Evolutionary conservation across 768 basidiomycete genomes (phyloP), one percentile per base, ranked within the genome.

Genomic region (Mycena rosella): DNA sequence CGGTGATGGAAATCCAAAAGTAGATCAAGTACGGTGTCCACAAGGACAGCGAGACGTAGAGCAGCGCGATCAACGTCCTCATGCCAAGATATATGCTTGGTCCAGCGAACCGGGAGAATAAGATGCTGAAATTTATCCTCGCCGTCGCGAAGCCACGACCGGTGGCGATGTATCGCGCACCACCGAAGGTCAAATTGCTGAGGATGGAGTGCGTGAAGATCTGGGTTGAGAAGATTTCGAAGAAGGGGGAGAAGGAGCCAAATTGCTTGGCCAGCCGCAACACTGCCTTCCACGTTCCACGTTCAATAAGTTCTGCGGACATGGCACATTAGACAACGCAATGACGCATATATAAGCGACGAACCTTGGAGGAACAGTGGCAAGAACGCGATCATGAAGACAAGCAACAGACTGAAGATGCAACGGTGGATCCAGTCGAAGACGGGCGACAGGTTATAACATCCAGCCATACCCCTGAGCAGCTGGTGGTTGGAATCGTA

Each of bases 81-180:
- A 98, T 94, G 71, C 98, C 98, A 24, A 99, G 85, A 82, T 99
- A 99, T 77, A 99, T 98, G 72, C 95, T 96, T 2, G 98, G 98
- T 3, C 98, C 98, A 27, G 98, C 98, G 79, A 99, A 99, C 53
- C 98, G 95, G 69, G 98, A 98, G 83, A 96, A 98, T 20, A 99
- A 83, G 74, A 96, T 96, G 77, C 88, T 92, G 85, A 99, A 99
- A 67, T 92, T 92, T 67, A 98, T 95, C 60, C 98, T 87, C 24
- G 95, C 94, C 6, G 97, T 99, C 29, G 98, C 98, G 76, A 99
- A 99, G 44, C 98, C 98, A 87, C 98, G 94, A 53, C 98, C 98
- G 26, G 97, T 99, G 18, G 98, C 96, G 71, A 99, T 99, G 81
- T 99, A 99, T 57, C 98, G 89, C 49, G 98, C 98, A 54, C 98